These are phyloP conservation scores for Lactifluus pinguis DNA, from an alignment of 768 basidiomycete species.

Conservation along the genomic window DNA sequence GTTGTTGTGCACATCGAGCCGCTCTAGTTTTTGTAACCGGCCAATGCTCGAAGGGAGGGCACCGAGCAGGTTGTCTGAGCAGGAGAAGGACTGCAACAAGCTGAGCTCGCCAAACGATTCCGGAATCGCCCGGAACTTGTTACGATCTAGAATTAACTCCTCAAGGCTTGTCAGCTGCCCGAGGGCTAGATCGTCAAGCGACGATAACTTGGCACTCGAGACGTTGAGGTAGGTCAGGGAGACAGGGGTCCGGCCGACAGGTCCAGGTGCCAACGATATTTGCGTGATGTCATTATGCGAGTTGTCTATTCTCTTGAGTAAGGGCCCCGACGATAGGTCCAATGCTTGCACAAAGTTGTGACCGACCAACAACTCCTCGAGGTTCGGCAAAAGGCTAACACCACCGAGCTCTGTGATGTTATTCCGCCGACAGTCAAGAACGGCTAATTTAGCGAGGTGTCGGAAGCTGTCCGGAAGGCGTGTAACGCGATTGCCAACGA, in stretches of 20 bases:
- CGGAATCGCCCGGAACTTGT: constrained; percentile 76
- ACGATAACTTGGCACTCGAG: constrained; percentile 80
- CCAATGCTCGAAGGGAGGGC: constrained; percentile 71
- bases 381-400: constrained; percentile 57
- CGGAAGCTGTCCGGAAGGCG: constrained; percentile 56
- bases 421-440: constrained; percentile 84
- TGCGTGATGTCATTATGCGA: constrained; percentile 87
- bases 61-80: constrained; percentile 85
- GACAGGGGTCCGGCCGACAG: constrained; percentile 36
- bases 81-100: constrained; percentile 64
- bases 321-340: constrained; percentile 65
- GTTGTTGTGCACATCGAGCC: constrained; percentile 87
- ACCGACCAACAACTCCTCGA: constrained; percentile 65
- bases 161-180: constrained; percentile 64
- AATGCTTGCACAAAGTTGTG: constrained; percentile 77
- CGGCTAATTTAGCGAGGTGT: constrained; percentile 48
- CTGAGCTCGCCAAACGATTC: constrained; percentile 70
- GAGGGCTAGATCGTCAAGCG: constrained; percentile 66
- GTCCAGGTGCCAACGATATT: constrained; percentile 49
- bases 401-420: constrained; percentile 64
- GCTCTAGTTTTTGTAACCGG: constrained; percentile 59
- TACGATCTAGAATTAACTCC: constrained; percentile 72
- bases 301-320: constrained; percentile 57
- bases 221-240: constrained; percentile 74
- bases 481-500: constrained; percentile 80